These are phyloP conservation scores for Leccinum barrowsii DNA, from an alignment of 768 basidiomycete species.

Conservation along the genomic window DNA sequence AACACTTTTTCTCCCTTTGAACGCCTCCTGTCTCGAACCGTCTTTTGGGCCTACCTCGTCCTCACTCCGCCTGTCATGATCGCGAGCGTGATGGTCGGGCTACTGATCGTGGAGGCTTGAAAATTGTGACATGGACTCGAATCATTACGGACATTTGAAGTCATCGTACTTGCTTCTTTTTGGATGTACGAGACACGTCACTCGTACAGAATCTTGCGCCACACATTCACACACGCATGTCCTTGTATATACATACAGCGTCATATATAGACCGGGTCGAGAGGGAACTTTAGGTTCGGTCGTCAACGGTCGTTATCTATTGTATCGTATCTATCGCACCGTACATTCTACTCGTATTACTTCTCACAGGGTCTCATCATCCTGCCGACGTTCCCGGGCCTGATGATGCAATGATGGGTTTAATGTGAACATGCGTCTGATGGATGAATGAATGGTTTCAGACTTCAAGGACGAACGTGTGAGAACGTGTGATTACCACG, in stretches of 20 bases:
- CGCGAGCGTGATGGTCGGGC: conserved; percentile 68
- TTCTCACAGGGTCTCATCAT: background rate
- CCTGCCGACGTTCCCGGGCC: background rate
- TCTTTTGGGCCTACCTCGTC: conserved; percentile 90
- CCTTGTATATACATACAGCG: background rate
- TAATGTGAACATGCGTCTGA: background rate
- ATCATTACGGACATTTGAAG: background rate
- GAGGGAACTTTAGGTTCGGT: background rate
- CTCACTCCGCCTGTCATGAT: conserved; percentile 86
- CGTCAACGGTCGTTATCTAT: background rate
- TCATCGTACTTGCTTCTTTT: background rate
- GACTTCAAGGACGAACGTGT: too few relatives aligned
- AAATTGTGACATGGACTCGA: background rate
- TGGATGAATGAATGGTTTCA: background rate
- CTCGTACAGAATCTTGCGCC: background rate
- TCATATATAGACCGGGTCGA: background rate
- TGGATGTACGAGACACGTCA: background rate
- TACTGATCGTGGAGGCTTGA: conserved; percentile 52
- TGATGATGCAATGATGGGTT: background rate
- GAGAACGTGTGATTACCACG: too few relatives aligned
- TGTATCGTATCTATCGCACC: background rate
- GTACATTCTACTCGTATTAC: background rate
- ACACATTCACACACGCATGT: background rate
- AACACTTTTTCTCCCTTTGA: conserved; percentile 53
- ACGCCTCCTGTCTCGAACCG: conserved; percentile 83